Percentiles rank a stretch among this genome's conserved stretches.
phyloP scores from a whole-genome alignment of 2,329 filamentous ascomycete genomes.

The Lecanicillium sp. region DNA sequence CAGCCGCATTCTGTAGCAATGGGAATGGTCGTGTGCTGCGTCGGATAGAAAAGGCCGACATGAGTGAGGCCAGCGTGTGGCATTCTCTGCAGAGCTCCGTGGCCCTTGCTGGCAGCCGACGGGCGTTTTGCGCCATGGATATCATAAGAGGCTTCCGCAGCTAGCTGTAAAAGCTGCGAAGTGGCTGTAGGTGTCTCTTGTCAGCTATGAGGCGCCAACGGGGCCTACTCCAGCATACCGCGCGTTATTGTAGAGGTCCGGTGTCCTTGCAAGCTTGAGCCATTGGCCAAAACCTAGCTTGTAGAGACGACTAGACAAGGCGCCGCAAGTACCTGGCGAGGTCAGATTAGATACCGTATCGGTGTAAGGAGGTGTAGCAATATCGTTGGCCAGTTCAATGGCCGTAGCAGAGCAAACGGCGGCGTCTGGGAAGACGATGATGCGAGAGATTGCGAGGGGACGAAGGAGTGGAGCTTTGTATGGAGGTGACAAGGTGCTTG shows the following conservation, averaged over 20 bases:
- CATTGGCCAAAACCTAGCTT: neutral
- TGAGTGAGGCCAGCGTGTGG: neutral
- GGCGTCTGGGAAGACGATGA: no score
- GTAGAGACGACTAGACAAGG: neutral
- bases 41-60: constrained; percentile 2
- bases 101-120: constrained; percentile 13
- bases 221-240: neutral
- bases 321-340: neutral
- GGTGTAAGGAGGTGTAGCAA: no score
- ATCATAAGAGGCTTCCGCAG: constrained; percentile 11
- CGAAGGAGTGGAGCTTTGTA: no score
- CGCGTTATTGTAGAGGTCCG: neutral
- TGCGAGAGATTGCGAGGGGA: no score
- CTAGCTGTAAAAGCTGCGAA: constrained; percentile 1
- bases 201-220: neutral
- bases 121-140: constrained; percentile 12
- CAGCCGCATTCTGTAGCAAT: neutral
- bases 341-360: no score
- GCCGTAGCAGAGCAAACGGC: no score
- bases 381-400: no score
- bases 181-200: no score
- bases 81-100: constrained; percentile 12
- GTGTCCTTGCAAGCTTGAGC: no score
- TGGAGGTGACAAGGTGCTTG: no score
- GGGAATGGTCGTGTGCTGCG: constrained; percentile 3